Percentiles rank a stretch among this genome's conserved stretches.
Evolutionary conservation across 768 basidiomycete genomes (phyloP).

Genomic region (Rhodotorula babjevae): DNA sequence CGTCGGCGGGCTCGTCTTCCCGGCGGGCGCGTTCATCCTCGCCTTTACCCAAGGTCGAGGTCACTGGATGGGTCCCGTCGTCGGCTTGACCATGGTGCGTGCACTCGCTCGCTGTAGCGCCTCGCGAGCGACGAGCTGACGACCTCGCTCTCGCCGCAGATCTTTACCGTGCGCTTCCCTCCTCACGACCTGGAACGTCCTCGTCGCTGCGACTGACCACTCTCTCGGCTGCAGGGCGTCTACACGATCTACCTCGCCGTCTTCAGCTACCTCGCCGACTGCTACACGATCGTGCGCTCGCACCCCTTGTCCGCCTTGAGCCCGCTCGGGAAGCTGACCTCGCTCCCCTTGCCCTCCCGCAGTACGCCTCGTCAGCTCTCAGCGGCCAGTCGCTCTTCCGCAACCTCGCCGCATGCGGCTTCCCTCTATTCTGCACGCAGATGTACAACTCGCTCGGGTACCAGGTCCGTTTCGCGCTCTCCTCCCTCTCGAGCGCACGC

Average conservation of each 20-base stretch:
- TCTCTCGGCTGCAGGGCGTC: constrained; percentile 21
- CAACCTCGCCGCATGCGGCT: constrained; percentile 52
- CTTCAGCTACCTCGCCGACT: constrained; percentile 22
- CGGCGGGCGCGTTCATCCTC: constrained; percentile 46
- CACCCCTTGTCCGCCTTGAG: too few species aligned
- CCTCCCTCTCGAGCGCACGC: constrained; percentile 11
- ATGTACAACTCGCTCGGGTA: constrained; percentile 59
- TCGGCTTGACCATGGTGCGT: constrained; percentile 44
- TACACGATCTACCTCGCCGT: constrained; percentile 43
- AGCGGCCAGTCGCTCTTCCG: constrained; percentile 41
- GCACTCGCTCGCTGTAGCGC: not conserved
- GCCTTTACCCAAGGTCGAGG: constrained; percentile 44
- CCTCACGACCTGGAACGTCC: fast-evolving
- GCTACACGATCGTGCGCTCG: constrained; percentile 43
- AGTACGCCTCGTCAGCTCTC: constrained; percentile 46
- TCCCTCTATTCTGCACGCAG: constrained; percentile 62
- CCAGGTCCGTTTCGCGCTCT: constrained; percentile 45
- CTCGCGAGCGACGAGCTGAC: not conserved
- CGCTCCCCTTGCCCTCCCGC: not conserved
- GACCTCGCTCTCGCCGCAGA: not conserved
- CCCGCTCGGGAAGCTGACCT: not conserved
- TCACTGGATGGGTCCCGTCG: constrained; percentile 48
- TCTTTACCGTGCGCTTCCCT: not conserved
- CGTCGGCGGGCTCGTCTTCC: constrained; percentile 31
- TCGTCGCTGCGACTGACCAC: not conserved